Evolutionary conservation across 148 eudicot species (phyloP).

Genomic region (Silene latifolia): DNA sequence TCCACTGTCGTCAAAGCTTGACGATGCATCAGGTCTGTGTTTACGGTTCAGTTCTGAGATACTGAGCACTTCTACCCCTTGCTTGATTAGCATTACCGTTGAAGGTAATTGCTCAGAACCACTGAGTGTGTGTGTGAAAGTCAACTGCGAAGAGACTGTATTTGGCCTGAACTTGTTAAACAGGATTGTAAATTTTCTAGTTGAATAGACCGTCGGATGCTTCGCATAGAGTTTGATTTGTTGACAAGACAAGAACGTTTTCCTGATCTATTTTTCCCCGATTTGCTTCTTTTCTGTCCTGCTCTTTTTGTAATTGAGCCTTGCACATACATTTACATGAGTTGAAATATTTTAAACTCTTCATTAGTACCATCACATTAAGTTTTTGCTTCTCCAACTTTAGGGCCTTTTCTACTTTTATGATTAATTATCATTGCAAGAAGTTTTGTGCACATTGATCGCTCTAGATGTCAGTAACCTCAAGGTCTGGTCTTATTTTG

Average conservation of each 20-base stretch:
- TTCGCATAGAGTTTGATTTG: constrained; percentile 4
- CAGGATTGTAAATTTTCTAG: constrained; percentile 74
- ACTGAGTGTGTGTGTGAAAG: constrained; percentile 63
- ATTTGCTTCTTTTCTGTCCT: background rate
- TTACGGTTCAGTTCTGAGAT: constrained; percentile 83
- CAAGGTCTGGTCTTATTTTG: background rate
- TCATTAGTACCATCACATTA: background rate
- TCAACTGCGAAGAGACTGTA: constrained; percentile 98
- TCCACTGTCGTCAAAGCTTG: constrained; percentile 64
- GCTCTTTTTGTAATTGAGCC: background rate
- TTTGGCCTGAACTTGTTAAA: constrained; percentile 88
- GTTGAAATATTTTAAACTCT: constrained; percentile 9
- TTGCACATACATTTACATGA: background rate
- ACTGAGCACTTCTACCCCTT: constrained; percentile 71
- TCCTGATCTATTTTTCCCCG: background rate
- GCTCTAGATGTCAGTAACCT: background rate
- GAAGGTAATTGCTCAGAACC: constrained; percentile 86
- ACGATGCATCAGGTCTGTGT: constrained; percentile 78
- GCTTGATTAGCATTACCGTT: constrained; percentile 70
- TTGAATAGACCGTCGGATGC: constrained; percentile 38
- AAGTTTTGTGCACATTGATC: constrained; percentile 11
- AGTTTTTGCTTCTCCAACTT: background rate
- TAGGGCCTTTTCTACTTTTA: background rate
- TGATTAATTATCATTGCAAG: background rate
- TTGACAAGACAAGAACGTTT: background rate